Evolutionary conservation across 331 rosid genomes (phyloP), one percentile per base, ranked within the genome.

Genomic region (Rhamnella rubrinervis): DNA sequence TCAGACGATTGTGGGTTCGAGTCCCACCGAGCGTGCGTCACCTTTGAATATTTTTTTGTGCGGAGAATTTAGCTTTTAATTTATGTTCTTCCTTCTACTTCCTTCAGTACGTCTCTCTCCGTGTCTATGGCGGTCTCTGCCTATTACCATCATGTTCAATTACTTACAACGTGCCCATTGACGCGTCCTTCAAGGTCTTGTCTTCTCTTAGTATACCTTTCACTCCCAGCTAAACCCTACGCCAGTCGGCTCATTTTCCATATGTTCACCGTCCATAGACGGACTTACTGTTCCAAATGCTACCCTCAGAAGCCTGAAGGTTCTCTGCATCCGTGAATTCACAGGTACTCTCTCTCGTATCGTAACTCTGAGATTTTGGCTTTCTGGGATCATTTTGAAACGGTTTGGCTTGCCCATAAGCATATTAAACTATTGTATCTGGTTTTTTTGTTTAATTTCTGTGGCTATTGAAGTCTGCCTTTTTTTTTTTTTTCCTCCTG

Each of bases 1-100:
- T 88, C 96, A 87, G 81, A 83, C 90, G 95, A 92, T 82, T 92
- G 90, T 84, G 92, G 88, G 95, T 92, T 92, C 95, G 95, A 89
- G 84, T 92, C 95, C 93, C 97, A 84, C 85, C 87, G 92, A 86
- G 96, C 81, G 91, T 89, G 87, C 6, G 35, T 31, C 0, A 31
- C 5, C 35, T 31, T 28, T 31, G 3, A 3, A 0, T 31, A 11
- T 6, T n/a, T 1, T 6, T 38, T 0, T 2, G 38, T 14, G 21
- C 2, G 6, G 16, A 5, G 8, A 14, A 6, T 17, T 52, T 52
- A 2, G 3, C 1, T 52, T 16, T 16, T 7, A n/a, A 6, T 12
- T 46, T 62, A 12, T 15, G 26, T 40, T 41, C 1, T 12, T 26
- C 2, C 51, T 6, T 4, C 7, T 2, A 5, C 18, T 40, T 23